Conservation (phyloP, 1,139 yeast species). For the Hemisphaericaspora lyxosophila region DNA sequence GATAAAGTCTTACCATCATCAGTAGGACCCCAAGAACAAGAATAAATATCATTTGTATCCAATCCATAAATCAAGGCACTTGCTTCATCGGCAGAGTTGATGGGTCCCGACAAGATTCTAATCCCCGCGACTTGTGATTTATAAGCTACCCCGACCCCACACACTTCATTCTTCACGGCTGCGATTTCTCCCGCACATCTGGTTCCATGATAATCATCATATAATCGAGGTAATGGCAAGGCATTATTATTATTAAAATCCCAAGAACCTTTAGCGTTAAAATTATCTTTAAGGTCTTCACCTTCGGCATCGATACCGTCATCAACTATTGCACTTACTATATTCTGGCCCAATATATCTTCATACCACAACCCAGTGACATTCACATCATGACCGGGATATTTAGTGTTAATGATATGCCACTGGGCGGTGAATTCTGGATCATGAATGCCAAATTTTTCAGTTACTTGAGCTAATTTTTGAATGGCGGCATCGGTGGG, state of each 20-base stretch:
- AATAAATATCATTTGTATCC: slow-evolving; percentile 84
- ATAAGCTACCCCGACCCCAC: slow-evolving; percentile 95
- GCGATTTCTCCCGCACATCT: slow-evolving; percentile 99
- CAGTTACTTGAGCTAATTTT: slow-evolving; percentile 35
- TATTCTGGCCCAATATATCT: slow-evolving; percentile 77
- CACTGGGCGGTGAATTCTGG: slow-evolving; percentile 84
- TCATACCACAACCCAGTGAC: slow-evolving; percentile 84
- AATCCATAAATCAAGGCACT: slow-evolving; percentile 77
- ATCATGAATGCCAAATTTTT: slow-evolving; percentile 67
- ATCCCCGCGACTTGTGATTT: slow-evolving; percentile 86
- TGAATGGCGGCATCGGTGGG: slow-evolving; percentile 20
- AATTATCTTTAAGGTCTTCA: slow-evolving; percentile 69
- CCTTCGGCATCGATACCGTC: slow-evolving; percentile 89
- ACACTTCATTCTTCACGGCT: slow-evolving; percentile 78
- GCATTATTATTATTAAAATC: slow-evolving; percentile 80
- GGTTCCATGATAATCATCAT: slow-evolving; percentile 94
- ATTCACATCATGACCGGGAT: slow-evolving; percentile 83
- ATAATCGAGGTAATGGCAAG: slow-evolving; percentile 75
- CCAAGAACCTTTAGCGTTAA: slow-evolving; percentile 78
- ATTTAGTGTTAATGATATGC: slow-evolving; percentile 76
- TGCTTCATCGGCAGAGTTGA: slow-evolving; percentile 89
- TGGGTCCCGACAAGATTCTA: slow-evolving; percentile 77
- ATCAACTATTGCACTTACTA: slow-evolving; percentile 86
- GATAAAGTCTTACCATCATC: slow-evolving; percentile 89
- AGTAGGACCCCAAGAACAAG: slow-evolving; percentile 99